Base-by-base conservation (phyloP, 2,329 filamentous ascomycete genomes). In the Fonsecaea pedrosoi region DNA sequence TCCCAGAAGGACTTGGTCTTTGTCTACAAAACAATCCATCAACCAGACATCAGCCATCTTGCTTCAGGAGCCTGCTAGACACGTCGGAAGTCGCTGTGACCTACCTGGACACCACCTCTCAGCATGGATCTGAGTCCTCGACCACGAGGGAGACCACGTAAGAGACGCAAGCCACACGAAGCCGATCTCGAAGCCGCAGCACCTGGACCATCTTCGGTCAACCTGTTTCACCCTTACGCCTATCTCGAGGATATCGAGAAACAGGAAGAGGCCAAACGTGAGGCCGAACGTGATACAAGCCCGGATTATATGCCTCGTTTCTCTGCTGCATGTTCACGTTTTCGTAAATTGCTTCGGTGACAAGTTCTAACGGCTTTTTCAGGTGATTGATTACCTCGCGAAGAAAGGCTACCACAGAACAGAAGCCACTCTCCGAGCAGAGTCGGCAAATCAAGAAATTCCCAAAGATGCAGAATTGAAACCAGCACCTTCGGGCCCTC, bases 351-450 rank as follows among this genome's bases (percentile, higher is more conserved):
- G 3, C 25, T 53, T 7, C 1, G 8, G 54, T 25, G 10, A 42
- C 18, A 12, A 50, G 9, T 10, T 32, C 70, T 71, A 50, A 71
- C 57, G 8, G 12, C 42, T 18, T 61, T 10, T 73, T 40, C 74
- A 91, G 89, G 89, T 99, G 3, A 94, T 97, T 8, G 95, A 99
- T 74, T 99, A 99, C 78, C 84, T 99, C 0, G 87, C 93, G 2
- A 99, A 99, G 78, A 94, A 97, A 72, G 95, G 95, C 0, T 99
- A 97, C 79, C 93, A 89, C 62, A 87, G 91, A 30, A 98, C 95
- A 0, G 95, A 99, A 78, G 92, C 94, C 21, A 92, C 95, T 77
- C 91, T 99, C 61, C 88, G 95, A 53, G 90, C 92, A 78, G 95
- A 99, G 78, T 96, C 94, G 1, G 89, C 91, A 30, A 89, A 93